Conservation (phyloP, 2,329 filamentous ascomycete species). For the Phialocephala sp. region DNA sequence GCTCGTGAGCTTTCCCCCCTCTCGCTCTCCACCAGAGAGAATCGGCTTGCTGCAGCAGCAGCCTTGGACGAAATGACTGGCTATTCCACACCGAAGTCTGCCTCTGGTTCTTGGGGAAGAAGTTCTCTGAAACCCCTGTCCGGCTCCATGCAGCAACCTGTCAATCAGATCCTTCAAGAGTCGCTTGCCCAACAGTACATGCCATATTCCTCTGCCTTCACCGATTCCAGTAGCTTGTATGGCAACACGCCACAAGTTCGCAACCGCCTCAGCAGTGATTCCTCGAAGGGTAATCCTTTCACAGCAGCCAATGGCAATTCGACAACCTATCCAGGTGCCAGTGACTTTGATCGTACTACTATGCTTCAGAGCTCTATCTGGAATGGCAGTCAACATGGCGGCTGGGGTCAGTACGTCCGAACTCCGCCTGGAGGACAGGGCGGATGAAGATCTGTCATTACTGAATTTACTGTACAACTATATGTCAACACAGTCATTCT, state of each 20-base stretch:
- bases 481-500: slow-evolving; percentile 5
- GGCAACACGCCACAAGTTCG: slow-evolving; percentile 47
- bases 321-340: slow-evolving; percentile 35
- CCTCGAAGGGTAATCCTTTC: slow-evolving; percentile 15
- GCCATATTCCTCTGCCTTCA: slow-evolving; percentile 47
- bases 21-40: slow-evolving; percentile 31
- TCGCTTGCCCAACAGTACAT: slow-evolving; percentile 35
- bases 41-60: slow-evolving; percentile 33
- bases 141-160: slow-evolving; percentile 22
- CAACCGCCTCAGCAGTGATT: slow-evolving; percentile 12
- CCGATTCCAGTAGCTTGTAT: slow-evolving; percentile 57
- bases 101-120: slow-evolving; percentile 27
- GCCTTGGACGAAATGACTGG: slow-evolving; percentile 38
- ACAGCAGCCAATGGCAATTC: slow-evolving; percentile 30
- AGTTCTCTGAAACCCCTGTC: slow-evolving; percentile 19
- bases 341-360: slow-evolving; percentile 36
- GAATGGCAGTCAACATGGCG: slow-evolving; percentile 33
- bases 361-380: slow-evolving; percentile 43
- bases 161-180: slow-evolving; percentile 36
- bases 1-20: slow-evolving; percentile 43
- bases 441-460: slow-evolving; percentile 37
- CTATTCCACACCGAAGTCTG: slow-evolving; percentile 11
- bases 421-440: slow-evolving; percentile 55
- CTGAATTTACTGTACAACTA: slow-evolving; percentile 17
- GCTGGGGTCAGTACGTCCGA: slow-evolving; percentile 45